Percentiles rank a stretch among this genome's conserved stretches.
Conservation (phyloP, 2,329 filamentous ascomycete species). For the Septoria linicola region DNA sequence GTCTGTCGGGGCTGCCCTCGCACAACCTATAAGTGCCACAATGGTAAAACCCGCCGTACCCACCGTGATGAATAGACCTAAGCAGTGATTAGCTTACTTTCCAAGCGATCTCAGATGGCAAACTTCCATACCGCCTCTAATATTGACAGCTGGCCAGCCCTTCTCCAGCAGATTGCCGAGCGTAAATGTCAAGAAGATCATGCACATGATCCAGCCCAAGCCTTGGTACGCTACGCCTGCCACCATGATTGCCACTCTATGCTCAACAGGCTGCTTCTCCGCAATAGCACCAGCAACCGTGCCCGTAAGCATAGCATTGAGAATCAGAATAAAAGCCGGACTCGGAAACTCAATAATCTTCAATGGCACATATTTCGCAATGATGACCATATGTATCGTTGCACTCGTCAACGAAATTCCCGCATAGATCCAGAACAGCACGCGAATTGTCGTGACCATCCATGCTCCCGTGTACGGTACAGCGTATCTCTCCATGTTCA, state of each 20-base stretch:
- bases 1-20: conserved; percentile 22
- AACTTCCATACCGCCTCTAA: conserved; percentile 35
- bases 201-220: conserved; percentile 45
- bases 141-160: conserved; percentile 44
- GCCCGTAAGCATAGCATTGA: conserved; percentile 29
- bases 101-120: too few relatives aligned
- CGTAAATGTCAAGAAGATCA: conserved; percentile 44
- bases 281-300: conserved; percentile 24
- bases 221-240: conserved; percentile 48
- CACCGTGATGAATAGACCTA: conserved; percentile 53
- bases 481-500: conserved; percentile 64
- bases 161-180: conserved; percentile 43
- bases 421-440: conserved; percentile 68
- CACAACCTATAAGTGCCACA: conserved; percentile 30
- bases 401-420: conserved; percentile 16
- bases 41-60: conserved; percentile 41
- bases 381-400: conserved; percentile 17
- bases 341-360: conserved; percentile 19
- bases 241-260: conserved; percentile 45
- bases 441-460: conserved; percentile 59
- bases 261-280: conserved; percentile 33
- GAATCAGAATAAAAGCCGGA: conserved; percentile 22
- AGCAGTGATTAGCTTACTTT: background rate
- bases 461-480: conserved; percentile 56
- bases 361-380: conserved; percentile 15